Percentiles rank a stretch among this genome's conserved stretches.
phyloP scores from a whole-genome alignment of 2,329 filamentous ascomycete species.

The Lachnellula cervina region DNA sequence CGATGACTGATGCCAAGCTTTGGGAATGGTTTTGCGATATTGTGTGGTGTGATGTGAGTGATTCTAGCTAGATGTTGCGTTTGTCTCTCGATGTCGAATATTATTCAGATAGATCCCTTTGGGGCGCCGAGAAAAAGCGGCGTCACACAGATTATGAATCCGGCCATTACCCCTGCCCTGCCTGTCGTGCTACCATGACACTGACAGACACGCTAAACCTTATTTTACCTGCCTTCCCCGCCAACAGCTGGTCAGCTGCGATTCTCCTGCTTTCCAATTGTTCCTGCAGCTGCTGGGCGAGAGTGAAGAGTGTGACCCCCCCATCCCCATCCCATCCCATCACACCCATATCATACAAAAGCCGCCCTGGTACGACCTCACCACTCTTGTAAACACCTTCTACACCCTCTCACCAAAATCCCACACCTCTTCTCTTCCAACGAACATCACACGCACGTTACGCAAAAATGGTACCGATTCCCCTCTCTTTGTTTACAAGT shows the following conservation, averaged over 20 bases:
- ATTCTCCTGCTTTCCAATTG: not conserved
- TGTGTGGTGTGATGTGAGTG: not conserved
- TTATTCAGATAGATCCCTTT: not conserved
- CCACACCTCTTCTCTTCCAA: slow-evolving; percentile 1
- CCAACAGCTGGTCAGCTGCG: not conserved
- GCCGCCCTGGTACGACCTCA: slow-evolving; percentile 6
- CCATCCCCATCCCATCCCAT: not conserved
- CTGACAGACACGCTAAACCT: not conserved
- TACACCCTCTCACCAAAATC: slow-evolving; percentile 1
- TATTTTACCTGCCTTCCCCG: not conserved
- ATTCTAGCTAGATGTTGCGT: not conserved
- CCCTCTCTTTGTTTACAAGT: slow-evolving; percentile 18
- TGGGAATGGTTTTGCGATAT: not conserved
- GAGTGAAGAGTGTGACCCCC: not conserved
- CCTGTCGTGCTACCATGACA: not conserved
- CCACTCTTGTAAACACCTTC: slow-evolving; percentile 7
- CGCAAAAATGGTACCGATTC: slow-evolving; percentile 22
- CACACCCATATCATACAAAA: not conserved
- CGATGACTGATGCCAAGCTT: not conserved
- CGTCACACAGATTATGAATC: not conserved
- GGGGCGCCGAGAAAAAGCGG: not conserved
- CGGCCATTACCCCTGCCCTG: not conserved
- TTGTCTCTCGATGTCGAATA: not conserved
- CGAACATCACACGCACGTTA: slow-evolving; percentile 7
- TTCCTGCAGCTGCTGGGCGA: not conserved